These are phyloP conservation scores for Veloboletus limbatus DNA, from an alignment of 1,284 basidiomycete species.

Conservation along the genomic window DNA sequence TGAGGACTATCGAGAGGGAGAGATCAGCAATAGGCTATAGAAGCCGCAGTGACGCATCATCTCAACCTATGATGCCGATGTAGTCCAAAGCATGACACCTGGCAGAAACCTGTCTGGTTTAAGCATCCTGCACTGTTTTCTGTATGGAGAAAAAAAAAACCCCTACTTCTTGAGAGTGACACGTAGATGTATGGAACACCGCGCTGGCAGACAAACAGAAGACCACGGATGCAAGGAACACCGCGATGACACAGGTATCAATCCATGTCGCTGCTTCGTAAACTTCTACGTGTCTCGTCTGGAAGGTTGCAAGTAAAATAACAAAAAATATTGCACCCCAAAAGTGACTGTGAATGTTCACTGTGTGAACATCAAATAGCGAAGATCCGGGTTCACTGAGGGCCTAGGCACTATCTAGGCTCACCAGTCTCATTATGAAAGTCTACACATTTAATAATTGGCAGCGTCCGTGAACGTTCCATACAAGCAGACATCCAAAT, in stretches of 20 bases:
- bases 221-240: constrained; percentile 73
- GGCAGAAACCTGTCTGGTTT: constrained; percentile 40
- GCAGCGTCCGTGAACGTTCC: constrained; percentile 6
- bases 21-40: not conserved
- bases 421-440: constrained; percentile 81
- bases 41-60: not conserved
- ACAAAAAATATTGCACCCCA: constrained; percentile 71
- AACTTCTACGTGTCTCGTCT: constrained; percentile 46
- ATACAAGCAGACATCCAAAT: constrained; percentile 11
- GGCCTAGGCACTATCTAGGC: constrained; percentile 13
- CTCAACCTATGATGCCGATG: constrained; percentile 60
- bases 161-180: constrained; percentile 69
- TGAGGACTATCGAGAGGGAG: constrained; percentile 45
- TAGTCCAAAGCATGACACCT: constrained; percentile 70
- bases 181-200: constrained; percentile 74
- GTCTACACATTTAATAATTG: constrained; percentile 45
- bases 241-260: constrained; percentile 62
- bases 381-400: constrained; percentile 11
- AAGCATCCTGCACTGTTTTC: not conserved
- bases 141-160: constrained; percentile 10
- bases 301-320: constrained; percentile 55
- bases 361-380: constrained; percentile 38
- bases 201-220: constrained; percentile 76
- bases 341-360: constrained; percentile 90
- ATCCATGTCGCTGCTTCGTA: constrained; percentile 55